Conservation (phyloP, 148 eudicot species). For the Rhododendron simsii region DNA sequence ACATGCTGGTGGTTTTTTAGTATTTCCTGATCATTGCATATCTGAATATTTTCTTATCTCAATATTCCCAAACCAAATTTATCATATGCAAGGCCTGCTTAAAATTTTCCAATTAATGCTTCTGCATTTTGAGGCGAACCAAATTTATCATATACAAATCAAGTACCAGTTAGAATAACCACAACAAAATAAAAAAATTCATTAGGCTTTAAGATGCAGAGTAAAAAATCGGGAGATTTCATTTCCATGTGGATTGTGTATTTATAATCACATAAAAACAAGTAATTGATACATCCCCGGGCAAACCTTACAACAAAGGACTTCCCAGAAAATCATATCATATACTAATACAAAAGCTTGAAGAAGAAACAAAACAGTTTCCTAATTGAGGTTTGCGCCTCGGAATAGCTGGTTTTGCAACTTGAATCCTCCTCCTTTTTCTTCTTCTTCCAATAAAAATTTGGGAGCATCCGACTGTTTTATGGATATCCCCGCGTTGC, state of each 20-base stretch:
- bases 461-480: constrained; percentile 19
- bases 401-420: constrained; percentile 9
- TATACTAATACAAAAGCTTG: not conserved
- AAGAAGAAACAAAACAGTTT: constrained; percentile 1
- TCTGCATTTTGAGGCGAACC: not conserved
- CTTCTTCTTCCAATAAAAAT: constrained; percentile 7
- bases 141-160: not conserved
- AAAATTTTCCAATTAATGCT: not conserved
- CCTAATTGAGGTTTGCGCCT: not conserved
- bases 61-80: not conserved
- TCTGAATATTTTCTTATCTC: not conserved
- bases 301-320: not conserved
- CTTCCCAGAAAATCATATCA: not conserved
- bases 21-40: not conserved
- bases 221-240: not conserved
- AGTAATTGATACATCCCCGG: not conserved
- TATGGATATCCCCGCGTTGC: constrained; percentile 11
- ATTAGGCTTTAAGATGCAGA: too few relatives aligned
- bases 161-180: not conserved
- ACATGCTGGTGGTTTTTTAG: not conserved
- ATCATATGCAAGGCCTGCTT: not conserved
- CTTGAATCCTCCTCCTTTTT: not conserved
- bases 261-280: not conserved
- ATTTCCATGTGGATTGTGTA: not conserved
- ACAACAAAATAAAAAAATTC: not conserved